These are phyloP conservation scores for Aspergillus carbonarius DNA, from an alignment of 2,329 filamentous ascomycete genomes.

Conservation along the genomic window DNA sequence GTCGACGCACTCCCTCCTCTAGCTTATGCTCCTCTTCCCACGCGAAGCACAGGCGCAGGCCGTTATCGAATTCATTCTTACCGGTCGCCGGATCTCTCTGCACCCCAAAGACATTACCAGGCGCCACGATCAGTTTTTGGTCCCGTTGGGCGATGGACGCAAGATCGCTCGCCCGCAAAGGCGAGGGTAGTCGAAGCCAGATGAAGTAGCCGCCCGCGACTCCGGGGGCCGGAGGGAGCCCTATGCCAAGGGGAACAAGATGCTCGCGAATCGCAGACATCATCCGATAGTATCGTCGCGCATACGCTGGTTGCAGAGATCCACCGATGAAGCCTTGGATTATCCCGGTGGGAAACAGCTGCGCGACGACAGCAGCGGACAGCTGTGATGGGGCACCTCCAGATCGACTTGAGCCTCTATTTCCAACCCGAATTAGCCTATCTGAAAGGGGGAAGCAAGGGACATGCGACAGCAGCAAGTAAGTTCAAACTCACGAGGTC, in stretches of 20 bases:
- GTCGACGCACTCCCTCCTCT: conserved; percentile 64
- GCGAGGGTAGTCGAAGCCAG: conserved; percentile 67
- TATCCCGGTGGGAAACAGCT: conserved; percentile 53
- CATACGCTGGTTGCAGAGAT: conserved; percentile 57
- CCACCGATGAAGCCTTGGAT: conserved; percentile 55
- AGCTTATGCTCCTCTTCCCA: conserved; percentile 69
- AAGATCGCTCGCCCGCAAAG: conserved; percentile 56
- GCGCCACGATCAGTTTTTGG: conserved; percentile 67
- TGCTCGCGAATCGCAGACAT: conserved; percentile 58
- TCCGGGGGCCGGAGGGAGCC: conserved; percentile 25
- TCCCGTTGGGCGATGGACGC: conserved; percentile 58
- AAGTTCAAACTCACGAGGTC: background rate
- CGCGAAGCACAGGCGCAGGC: conserved; percentile 67
- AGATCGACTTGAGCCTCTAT: conserved; percentile 57
- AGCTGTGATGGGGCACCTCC: conserved; percentile 62
- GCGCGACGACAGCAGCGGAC: conserved; percentile 56
- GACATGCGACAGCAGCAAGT: conserved; percentile 11
- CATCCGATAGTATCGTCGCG: conserved; percentile 55
- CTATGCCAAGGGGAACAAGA: conserved; percentile 63
- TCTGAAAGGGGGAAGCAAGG: background rate
- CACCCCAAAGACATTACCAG: conserved; percentile 70
- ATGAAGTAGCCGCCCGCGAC: conserved; percentile 82
- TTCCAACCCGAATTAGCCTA: conserved; percentile 14
- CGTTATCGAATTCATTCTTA: conserved; percentile 56
- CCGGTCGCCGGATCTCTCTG: conserved; percentile 53